phyloP scores from a whole-genome alignment of 768 basidiomycete genomes.

The Austroboletus festivus region DNA sequence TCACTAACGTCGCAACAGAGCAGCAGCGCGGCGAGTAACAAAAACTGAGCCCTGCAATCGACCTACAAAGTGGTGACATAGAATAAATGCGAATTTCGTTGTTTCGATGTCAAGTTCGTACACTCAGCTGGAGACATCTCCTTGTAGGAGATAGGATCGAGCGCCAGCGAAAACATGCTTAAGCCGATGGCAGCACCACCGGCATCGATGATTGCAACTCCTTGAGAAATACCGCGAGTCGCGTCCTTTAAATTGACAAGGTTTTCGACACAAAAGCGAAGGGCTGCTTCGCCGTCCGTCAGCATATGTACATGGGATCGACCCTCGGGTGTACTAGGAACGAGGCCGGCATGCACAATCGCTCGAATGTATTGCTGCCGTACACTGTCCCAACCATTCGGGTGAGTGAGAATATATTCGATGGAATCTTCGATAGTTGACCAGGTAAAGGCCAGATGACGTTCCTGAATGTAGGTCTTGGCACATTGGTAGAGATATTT shows the following conservation, averaged over 20 bases:
- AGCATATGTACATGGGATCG: constrained; percentile 19
- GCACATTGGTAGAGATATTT: constrained; percentile 15
- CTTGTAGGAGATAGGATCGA: constrained; percentile 25
- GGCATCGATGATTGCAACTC: constrained; percentile 31
- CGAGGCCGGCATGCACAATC: constrained; percentile 16
- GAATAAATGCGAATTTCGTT: not conserved
- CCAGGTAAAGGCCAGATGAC: constrained; percentile 17
- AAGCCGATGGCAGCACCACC: constrained; percentile 29
- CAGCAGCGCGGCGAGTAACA: constrained; percentile 39
- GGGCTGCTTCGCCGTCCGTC: constrained; percentile 21
- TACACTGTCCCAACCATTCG: constrained; percentile 28
- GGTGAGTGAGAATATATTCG: constrained; percentile 25
- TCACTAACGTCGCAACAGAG: constrained; percentile 34
- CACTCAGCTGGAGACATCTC: constrained; percentile 33
- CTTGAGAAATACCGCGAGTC: constrained; percentile 19
- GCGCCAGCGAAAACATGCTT: constrained; percentile 33
- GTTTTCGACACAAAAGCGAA: constrained; percentile 38
- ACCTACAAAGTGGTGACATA: constrained; percentile 35
- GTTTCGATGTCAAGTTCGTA: not conserved
- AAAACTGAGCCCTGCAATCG: constrained; percentile 46
- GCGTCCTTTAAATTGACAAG: constrained; percentile 17
- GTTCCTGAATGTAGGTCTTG: constrained; percentile 14
- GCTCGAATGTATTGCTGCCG: constrained; percentile 25
- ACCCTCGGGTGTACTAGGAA: constrained; percentile 12
- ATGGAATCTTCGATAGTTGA: constrained; percentile 10